Evolutionary conservation across 495 filamentous ascomycete genomes (phyloP).

Genomic region (Pyrenula massariospora): DNA sequence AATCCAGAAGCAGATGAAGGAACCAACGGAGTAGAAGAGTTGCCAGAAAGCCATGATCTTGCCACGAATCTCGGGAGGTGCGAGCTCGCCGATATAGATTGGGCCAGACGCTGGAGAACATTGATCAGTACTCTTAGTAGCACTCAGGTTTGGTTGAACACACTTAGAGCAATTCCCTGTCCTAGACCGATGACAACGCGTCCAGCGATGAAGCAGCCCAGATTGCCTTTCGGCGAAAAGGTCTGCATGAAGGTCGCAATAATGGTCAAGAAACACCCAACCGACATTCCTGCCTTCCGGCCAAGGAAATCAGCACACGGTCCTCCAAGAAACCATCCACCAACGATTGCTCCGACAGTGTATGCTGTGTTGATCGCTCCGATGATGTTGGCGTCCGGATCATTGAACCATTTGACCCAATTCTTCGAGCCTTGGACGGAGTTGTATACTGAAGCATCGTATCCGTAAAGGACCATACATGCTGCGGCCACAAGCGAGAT

Average conservation of each 20-base stretch:
- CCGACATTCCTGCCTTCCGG: constrained; percentile 44
- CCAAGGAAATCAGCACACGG: constrained; percentile 45
- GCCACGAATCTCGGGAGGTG: constrained; percentile 46
- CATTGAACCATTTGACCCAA: constrained; percentile 47
- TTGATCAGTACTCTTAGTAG: constrained; percentile 1
- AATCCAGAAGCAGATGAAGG: constrained; percentile 54
- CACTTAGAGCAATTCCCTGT: constrained; percentile 52
- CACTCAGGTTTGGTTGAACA: constrained; percentile 12
- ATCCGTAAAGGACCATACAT: constrained; percentile 59
- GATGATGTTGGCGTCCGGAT: constrained; percentile 36
- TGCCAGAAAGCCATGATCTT: constrained; percentile 60
- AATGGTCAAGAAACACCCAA: constrained; percentile 44
- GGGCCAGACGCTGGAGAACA: constrained; percentile 34
- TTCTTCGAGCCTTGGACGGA: constrained; percentile 47
- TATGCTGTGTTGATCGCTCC: constrained; percentile 52
- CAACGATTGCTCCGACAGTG: constrained; percentile 50
- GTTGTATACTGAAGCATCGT: constrained; percentile 56
- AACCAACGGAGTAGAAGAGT: constrained; percentile 53
- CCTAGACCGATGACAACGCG: constrained; percentile 52
- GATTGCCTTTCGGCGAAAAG: constrained; percentile 39
- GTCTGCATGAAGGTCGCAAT: constrained; percentile 52
- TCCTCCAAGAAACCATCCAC: constrained; percentile 48
- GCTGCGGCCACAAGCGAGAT: constrained; percentile 48
- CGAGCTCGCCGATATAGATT: constrained; percentile 51
- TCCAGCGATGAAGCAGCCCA: constrained; percentile 49